Percentiles rank a stretch among this genome's conserved stretches.
These are phyloP conservation scores for Cicer yamashitae DNA, from an alignment of 306 rosid species.

Conservation along the genomic window DNA sequence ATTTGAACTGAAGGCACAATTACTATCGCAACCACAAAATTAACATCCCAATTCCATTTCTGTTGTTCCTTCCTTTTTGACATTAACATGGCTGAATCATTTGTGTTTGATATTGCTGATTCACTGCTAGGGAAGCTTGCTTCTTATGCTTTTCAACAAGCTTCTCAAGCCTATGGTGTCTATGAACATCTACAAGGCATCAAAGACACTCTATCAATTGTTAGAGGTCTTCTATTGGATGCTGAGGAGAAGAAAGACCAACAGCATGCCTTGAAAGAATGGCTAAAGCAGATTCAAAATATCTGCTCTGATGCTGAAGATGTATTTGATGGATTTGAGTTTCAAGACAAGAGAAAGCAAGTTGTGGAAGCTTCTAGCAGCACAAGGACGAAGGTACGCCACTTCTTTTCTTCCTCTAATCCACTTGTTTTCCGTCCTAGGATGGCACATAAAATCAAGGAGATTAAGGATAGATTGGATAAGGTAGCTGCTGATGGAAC, in stretches of 20 bases:
- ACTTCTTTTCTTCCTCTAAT: slow-evolving; percentile 24
- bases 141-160: not conserved
- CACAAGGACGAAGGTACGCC: slow-evolving; percentile 15
- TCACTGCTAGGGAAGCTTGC: no score
- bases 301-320: not conserved
- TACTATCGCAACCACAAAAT: no score
- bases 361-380: slow-evolving; percentile 7
- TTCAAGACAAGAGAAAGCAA: not conserved
- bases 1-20: no score
- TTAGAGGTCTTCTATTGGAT: not conserved
- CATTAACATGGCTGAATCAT: no score
- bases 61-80: no score
- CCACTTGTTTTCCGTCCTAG: slow-evolving; percentile 6
- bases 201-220: not conserved
- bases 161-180: not conserved
- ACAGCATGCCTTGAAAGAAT: not conserved
- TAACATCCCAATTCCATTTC: no score
- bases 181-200: not conserved
- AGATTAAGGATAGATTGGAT: slow-evolving; percentile 28
- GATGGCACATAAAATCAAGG: slow-evolving; percentile 18
- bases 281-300: not conserved
- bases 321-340: not conserved
- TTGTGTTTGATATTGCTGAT: no score
- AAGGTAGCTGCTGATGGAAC: slow-evolving; percentile 19
- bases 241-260: not conserved